Evolutionary conservation across 352 stramenopile genomes (phyloP), one percentile per base, ranked within the genome.

Genomic region (Phytophthora sojae): DNA sequence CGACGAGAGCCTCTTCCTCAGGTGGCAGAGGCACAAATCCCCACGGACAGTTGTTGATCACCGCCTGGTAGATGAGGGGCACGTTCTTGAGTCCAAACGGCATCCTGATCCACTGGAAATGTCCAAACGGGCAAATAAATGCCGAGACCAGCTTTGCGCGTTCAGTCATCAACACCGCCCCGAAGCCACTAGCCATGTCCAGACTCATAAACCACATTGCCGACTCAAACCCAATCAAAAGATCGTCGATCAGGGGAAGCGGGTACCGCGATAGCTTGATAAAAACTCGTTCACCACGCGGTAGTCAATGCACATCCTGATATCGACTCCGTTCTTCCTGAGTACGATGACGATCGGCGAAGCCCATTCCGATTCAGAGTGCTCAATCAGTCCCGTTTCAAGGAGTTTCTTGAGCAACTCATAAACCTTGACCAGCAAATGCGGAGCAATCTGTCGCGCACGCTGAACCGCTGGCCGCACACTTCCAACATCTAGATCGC

Each of bases 271-370:
- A 55, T 6, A 55, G 49, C 49, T 37, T 55, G 9, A 55, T 55
- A 19, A 55, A 30, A n/a, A n/a, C 12, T 37, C 8, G 12, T 55
- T 55, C 17, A 55, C 49, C 49, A 55, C 17, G 3, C 49, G 23
- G 11, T 55, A 55, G 15, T 57, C 51, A 5, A 57, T 57, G 15
- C 51, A 44, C 51, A 57, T 57, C 14, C 26, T 57, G 26, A 57
- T 57, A 25, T 57, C 51, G 0, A 57, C 26, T 1, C 51, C 26
- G 14, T 57, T 57, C 15, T 57, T 57, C 29, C 44, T 57, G 23
- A 57, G 29, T 3, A 42, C 51, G 51, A 57, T 57, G 23, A 57
- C 26, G 9, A 57, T 57, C 11, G 51, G 51, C 0, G 51, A 45
- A 23, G 51, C 26, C 51, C 29, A 44, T 26, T 29, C 12, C 25